These are phyloP conservation scores for Globisporangium polare DNA, from an alignment of 352 stramenopile species.

Conservation along the genomic window DNA sequence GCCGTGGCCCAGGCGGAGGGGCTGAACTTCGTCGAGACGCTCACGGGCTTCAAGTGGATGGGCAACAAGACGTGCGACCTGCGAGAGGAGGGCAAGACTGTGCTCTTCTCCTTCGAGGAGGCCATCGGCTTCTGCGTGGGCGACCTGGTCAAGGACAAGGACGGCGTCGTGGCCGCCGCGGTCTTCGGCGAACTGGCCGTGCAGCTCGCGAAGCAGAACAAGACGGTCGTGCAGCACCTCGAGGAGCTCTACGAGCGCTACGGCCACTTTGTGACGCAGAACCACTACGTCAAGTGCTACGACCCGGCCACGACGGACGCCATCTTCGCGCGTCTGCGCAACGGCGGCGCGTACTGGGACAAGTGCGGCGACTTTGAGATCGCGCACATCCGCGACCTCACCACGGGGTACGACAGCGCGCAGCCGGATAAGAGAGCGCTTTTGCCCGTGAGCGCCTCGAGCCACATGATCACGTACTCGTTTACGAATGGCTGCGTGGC, in stretches of 20 bases:
- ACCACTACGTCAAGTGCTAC: conserved; percentile 97
- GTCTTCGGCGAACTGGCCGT: conserved; percentile 90
- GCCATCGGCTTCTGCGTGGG: conserved; percentile 98
- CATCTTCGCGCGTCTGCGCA: conserved; percentile 92
- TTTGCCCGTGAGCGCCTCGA: conserved; percentile 90
- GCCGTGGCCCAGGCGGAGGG: conserved; percentile 90
- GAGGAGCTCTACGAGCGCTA: conserved; percentile 91
- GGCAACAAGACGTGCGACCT: conserved; percentile 87
- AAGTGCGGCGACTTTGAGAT: conserved; percentile 83
- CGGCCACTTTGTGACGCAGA: conserved; percentile 96
- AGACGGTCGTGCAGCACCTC: conserved; percentile 74
- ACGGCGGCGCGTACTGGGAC: conserved; percentile 84
- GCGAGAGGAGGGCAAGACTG: conserved; percentile 82
- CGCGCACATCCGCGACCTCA: conserved; percentile 82
- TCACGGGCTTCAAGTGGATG: conserved; percentile 99
- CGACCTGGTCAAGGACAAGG: conserved; percentile 97
- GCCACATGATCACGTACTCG: conserved; percentile 96
- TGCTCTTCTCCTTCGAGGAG: conserved; percentile 98
- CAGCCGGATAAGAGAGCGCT: conserved; percentile 86
- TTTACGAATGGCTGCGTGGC: conserved; percentile 96
- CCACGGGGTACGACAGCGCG: conserved; percentile 83
- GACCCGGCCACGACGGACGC: conserved; percentile 79
- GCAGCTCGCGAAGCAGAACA: conserved; percentile 56
- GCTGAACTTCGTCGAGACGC: conserved; percentile 95
- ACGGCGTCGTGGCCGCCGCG: conserved; percentile 92